These are phyloP conservation scores for Auriscalpium microsporum DNA, from an alignment of 768 basidiomycete species.

Conservation along the genomic window DNA sequence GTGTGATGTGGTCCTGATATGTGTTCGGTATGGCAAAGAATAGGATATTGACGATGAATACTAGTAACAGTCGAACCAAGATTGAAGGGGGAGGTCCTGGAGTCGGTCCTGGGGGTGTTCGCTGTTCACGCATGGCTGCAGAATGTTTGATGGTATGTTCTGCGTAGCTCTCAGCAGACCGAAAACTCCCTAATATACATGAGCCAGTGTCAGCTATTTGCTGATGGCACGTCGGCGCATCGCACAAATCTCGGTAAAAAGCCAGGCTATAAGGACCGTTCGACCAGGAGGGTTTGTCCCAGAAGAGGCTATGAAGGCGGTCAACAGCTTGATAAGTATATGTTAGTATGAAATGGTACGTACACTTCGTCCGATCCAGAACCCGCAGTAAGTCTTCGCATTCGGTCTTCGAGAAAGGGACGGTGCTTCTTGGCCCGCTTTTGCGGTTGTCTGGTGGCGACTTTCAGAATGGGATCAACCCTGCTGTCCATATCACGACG, in stretches of 20 bases:
- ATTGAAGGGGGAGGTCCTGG: slow-evolving; percentile 4
- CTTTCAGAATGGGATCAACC: background rate
- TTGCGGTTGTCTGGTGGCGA: slow-evolving; percentile 40
- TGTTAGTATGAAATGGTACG: background rate
- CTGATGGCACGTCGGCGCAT: background rate
- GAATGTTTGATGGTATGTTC: slow-evolving; percentile 25
- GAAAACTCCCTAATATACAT: slow-evolving; percentile 28
- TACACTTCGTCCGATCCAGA: slow-evolving; percentile 12
- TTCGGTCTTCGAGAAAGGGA: slow-evolving; percentile 46
- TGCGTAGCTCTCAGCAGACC: slow-evolving; percentile 38
- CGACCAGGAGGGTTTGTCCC: slow-evolving; percentile 28
- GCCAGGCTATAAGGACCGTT: slow-evolving; percentile 40
- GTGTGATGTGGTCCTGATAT: slow-evolving; percentile 41
- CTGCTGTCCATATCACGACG: slow-evolving; percentile 4
- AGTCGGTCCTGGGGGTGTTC: slow-evolving; percentile 13
- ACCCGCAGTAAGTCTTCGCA: slow-evolving; percentile 42
- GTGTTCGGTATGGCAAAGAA: slow-evolving; percentile 48
- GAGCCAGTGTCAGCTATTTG: background rate
- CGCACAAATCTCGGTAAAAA: slow-evolving; percentile 41
- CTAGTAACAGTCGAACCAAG: slow-evolving; percentile 22
- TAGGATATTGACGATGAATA: slow-evolving; percentile 31
- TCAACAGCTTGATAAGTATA: too few relatives aligned
- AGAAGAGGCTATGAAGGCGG: background rate
- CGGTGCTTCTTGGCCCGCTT: slow-evolving; percentile 32
- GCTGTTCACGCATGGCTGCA: slow-evolving; percentile 14